phyloP scores from a whole-genome alignment of 139 green algal genomes.

The Micractinium sp. region DNA sequence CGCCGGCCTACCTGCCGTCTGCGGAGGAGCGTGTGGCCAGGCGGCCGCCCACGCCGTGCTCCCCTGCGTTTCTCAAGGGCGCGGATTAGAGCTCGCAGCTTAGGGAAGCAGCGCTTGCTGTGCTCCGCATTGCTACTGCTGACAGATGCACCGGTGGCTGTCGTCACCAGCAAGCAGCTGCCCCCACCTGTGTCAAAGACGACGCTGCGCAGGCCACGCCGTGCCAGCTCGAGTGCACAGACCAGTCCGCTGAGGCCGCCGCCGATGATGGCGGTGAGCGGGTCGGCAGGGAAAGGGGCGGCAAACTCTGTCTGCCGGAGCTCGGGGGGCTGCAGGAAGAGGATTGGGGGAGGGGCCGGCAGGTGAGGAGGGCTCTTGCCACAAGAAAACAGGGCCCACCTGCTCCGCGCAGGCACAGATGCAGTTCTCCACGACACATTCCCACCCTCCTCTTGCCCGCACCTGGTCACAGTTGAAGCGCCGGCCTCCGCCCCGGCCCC shows the following conservation, averaged over 20 bases:
- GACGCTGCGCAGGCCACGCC: constrained; percentile 45
- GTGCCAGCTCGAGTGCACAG: constrained; percentile 61
- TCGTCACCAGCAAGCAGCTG: background rate
- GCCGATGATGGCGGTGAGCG: constrained; percentile 71
- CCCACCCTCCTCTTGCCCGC: background rate
- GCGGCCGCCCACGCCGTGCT: constrained; percentile 77
- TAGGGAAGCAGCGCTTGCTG: too few relatives aligned
- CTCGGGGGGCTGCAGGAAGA: background rate
- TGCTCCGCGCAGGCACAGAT: background rate
- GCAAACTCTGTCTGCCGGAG: background rate
- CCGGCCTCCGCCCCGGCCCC: background rate
- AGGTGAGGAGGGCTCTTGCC: too few relatives aligned
- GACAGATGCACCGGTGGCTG: background rate
- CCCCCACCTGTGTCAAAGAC: constrained; percentile 74
- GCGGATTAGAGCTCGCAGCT: background rate
- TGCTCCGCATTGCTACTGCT: too few relatives aligned
- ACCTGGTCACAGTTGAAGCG: background rate
- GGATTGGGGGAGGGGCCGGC: background rate
- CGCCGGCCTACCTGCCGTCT: constrained; percentile 21
- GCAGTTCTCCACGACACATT: background rate
- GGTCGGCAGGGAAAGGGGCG: constrained; percentile 24
- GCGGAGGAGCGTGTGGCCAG: constrained; percentile 62
- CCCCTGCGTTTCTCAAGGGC: constrained; percentile 23
- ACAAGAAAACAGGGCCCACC: too few relatives aligned
- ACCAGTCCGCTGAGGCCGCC: constrained; percentile 70